Evolutionary conservation across 164 flowering plant species (phyloP), one percentile per base, ranked within the genome.

Genomic region (Nymphaea thermarum): DNA sequence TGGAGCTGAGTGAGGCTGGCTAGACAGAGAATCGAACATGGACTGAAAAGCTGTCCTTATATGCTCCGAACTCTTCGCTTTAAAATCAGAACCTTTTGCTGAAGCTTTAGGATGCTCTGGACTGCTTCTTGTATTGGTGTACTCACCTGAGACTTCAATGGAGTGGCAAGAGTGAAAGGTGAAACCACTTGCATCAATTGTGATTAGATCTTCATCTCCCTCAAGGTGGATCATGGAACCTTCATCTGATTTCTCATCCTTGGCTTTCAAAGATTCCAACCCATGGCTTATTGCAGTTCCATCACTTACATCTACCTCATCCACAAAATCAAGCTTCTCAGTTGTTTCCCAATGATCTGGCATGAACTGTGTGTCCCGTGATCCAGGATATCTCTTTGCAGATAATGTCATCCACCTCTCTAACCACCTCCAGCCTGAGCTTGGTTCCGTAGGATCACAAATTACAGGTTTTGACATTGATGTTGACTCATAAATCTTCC

Each of bases 341-440:
- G 61, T 72, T 44, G 64, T 63, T 63, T 75, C 79, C 18, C 57
- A 71, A 17, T 70, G 59, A 63, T 80, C 82, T 43, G 67, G 25
- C 43, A 43, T 45, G 7, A 42, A 18, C 66, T 73, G 85, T 51
- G 71, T 72, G 65, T 72, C 67, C 43, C 67, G 71, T 60, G 80
- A 18, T 73, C 73, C 77, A 55, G 55, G 69, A 63, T 55, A 14
- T 65, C 75, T 76, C 15, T 74, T 67, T 36, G 93, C 68, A 73
- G 88, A 83, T 59, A 77, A 85, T 68, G 86, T 74, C 98, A 85
- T 86, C 98, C 98, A 94, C 71, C 96, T 80, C 84, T 91, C 97
- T 82, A 94, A 77, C 98, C 98, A 94, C 59, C 78, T 79, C 98
- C 98, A 94, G 25, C 88, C 78, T 62, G 90, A 85, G 75, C 83